Conservation (phyloP, 176 grass and related monocot genomes). For the Oryza nivara region DNA sequence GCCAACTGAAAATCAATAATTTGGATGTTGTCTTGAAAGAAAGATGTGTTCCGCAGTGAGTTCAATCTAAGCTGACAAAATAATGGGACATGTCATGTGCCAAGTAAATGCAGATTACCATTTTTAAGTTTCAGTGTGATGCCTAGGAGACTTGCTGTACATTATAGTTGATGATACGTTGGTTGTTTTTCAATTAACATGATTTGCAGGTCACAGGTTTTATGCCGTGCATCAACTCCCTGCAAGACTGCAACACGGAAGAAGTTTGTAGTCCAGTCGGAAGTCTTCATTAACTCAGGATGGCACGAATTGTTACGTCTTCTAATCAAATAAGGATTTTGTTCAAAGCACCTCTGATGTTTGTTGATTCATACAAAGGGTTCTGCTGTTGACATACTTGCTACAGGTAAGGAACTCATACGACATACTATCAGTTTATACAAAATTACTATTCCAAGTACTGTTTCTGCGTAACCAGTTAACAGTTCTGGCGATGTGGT, state of each 20-base stretch:
- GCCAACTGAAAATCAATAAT: neutral
- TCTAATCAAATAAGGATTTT: neutral
- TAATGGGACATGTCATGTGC: neutral
- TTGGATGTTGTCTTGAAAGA: neutral
- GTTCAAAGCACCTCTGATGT: neutral
- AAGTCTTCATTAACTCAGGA: constrained; percentile 12
- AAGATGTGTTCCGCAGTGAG: neutral
- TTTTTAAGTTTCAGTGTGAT: neutral
- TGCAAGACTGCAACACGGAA: neutral
- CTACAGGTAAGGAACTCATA: neutral
- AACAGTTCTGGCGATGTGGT: neutral
- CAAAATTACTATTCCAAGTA: constrained; percentile 1
- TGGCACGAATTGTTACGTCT: neutral
- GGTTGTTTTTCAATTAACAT: constrained; percentile 14
- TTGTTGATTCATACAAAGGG: neutral
- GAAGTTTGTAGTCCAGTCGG: neutral
- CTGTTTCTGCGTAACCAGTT: neutral
- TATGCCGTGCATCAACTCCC: neutral
- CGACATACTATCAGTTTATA: neutral
- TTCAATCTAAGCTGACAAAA: neutral
- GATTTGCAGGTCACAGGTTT: neutral
- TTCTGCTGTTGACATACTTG: neutral
- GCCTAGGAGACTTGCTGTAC: neutral
- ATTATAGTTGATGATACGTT: neutral
- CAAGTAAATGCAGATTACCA: neutral